Evolutionary conservation across 225 moss, liverwort and hornwort genomes (phyloP), one percentile per base, ranked within the genome.

Genomic region (Asterella californica): DNA sequence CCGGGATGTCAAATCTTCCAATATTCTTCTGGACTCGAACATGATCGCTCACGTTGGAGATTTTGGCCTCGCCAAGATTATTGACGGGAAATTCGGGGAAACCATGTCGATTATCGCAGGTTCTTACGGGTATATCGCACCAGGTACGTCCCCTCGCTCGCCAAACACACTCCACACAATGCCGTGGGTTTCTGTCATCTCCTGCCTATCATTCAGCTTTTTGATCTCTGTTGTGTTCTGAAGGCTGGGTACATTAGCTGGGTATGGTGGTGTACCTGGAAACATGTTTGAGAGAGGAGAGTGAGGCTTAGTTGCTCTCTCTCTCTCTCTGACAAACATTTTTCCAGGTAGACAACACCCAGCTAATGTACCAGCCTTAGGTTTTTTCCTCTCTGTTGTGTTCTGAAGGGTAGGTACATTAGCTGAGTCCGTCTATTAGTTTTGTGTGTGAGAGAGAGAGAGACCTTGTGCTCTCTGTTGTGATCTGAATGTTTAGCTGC

Each of bases 1-100:
- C 83, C 88, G 93, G 2, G 94, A 95, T 74, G 89, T 95, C 80
- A 95, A 95, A 15, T 88, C 91, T 15, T 90, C 89, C 85, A 95
- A 93, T 73, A 95, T 95, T 22, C 82, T 93, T 3, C 84, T 94
- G 30, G 91, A 93, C 79, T 89, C 93, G 25, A 77, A 85, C 19
- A 86, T 89, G 37, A 89, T 90, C 10, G 89, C 93, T 47, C 90
- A 90, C 73, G 83, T 95, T 66, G 90, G 89, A 1, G 94, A 95
- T 76, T 95, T 91, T 36, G 94, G 94, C 4, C 86, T 93, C 1
- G 93, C 94, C 37, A 91, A 93, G 55, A 79, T 90, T n/a, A 79
- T 95, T 75, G 85, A 91, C 81, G 63, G 86, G 78, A 86, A 92
- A 87, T 88, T 5, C 82, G 91, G 45, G 83, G 85, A 37, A 73